Conservation (phyloP, 2,329 filamentous ascomycete species). For the Exserohilum turcica region DNA sequence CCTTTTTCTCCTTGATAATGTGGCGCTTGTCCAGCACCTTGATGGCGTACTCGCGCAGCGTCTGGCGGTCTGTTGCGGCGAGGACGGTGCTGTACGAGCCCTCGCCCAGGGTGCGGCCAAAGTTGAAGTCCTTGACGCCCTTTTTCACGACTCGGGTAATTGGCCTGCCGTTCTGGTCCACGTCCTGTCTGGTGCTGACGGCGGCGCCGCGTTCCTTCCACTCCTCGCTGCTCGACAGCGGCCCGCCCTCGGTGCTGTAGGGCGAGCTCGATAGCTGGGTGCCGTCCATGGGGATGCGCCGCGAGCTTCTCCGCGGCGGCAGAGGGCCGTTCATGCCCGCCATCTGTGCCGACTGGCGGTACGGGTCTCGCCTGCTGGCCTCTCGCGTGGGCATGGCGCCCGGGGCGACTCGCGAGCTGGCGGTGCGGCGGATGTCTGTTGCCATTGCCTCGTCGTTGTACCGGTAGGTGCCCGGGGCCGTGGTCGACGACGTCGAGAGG, state of each 20-base stretch:
- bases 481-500: slow-evolving; percentile 52
- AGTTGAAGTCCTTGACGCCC: slow-evolving; percentile 94
- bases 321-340: slow-evolving; percentile 64
- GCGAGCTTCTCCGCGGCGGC: slow-evolving; percentile 77
- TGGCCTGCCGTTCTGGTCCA: slow-evolving; percentile 82
- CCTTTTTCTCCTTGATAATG: slow-evolving; percentile 99
- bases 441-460: slow-evolving; percentile 53
- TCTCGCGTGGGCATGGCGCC: slow-evolving; percentile 70
- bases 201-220: slow-evolving; percentile 97
- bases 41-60: slow-evolving; percentile 93
- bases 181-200: slow-evolving; percentile 77
- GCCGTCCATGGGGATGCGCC: slow-evolving; percentile 65
- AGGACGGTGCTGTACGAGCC: slow-evolving; percentile 98
- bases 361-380: slow-evolving; percentile 70
- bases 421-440: slow-evolving; percentile 55
- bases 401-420: slow-evolving; percentile 66
- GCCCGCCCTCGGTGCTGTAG: slow-evolving; percentile 63
- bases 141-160: slow-evolving; percentile 89
- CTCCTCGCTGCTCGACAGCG: slow-evolving; percentile 75
- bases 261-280: slow-evolving; percentile 44
- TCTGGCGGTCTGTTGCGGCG: slow-evolving; percentile 90
- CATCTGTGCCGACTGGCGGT: slow-evolving; percentile 63
- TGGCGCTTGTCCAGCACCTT: slow-evolving; percentile 98
- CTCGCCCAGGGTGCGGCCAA: slow-evolving; percentile 88
- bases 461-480: slow-evolving; percentile 51